Percentiles rank a stretch among this genome's conserved stretches.
Conservation (phyloP, 2,329 filamentous ascomycete species). For the Pseudocercospora fijiensis region DNA sequence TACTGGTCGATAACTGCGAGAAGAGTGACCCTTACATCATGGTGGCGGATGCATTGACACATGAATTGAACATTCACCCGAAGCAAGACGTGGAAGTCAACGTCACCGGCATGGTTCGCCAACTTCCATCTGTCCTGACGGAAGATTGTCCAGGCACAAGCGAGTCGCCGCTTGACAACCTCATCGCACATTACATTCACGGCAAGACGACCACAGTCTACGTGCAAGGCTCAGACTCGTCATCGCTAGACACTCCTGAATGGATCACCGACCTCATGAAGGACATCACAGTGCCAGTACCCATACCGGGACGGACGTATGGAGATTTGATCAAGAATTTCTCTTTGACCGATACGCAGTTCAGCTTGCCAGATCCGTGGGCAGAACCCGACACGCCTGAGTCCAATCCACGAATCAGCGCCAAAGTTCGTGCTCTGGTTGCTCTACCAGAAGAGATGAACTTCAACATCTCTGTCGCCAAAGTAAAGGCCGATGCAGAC, state of each 20-base stretch:
- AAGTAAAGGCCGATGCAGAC: constrained; percentile 73
- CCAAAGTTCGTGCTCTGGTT: constrained; percentile 76
- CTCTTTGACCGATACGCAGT: constrained; percentile 79
- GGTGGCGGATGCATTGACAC: constrained; percentile 73
- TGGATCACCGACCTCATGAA: constrained; percentile 82
- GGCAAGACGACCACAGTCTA: constrained; percentile 77
- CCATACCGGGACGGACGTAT: constrained; percentile 77
- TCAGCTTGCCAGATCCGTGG: constrained; percentile 76
- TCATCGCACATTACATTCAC: constrained; percentile 78
- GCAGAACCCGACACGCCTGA: constrained; percentile 73
- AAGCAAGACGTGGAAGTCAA: constrained; percentile 66
- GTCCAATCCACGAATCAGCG: constrained; percentile 75
- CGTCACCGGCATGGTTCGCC: constrained; percentile 68
- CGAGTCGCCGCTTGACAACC: constrained; percentile 78
- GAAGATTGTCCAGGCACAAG: constrained; percentile 71
- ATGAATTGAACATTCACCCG: constrained; percentile 65
- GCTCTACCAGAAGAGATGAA: constrained; percentile 82
- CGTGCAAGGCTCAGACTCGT: constrained; percentile 71
- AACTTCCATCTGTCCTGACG: constrained; percentile 72
- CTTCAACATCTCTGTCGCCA: constrained; percentile 74
- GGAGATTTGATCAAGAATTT: constrained; percentile 86
- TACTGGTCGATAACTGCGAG: constrained; percentile 80
- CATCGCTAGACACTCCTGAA: constrained; percentile 66
- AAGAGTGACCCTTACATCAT: constrained; percentile 70
- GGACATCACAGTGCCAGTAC: constrained; percentile 78